These are phyloP conservation scores for Xylaria arbuscula DNA, from an alignment of 2,329 filamentous ascomycete genomes.

Conservation along the genomic window DNA sequence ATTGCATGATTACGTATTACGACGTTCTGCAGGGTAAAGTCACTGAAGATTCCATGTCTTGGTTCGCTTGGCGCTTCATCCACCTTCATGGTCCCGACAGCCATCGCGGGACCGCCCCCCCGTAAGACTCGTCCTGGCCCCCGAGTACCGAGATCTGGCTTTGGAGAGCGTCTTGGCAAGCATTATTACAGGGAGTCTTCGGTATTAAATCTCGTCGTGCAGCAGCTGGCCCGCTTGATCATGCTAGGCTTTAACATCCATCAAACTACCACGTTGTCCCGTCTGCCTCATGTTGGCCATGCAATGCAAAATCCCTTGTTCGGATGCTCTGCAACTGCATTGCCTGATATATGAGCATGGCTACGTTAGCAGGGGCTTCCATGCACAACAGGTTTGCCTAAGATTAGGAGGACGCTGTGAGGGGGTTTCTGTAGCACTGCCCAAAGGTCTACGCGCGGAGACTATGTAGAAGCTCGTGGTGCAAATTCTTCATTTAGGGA, in stretches of 20 bases:
- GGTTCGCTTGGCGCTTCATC: conserved; percentile 7
- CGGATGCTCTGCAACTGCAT: background rate
- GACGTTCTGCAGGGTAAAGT: conserved; percentile 10
- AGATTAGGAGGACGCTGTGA: background rate
- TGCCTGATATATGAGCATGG: conserved; percentile 17
- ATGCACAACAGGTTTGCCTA: background rate
- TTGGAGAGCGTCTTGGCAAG: background rate
- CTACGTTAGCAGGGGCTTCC: conserved; percentile 14
- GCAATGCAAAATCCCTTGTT: conserved; percentile 2
- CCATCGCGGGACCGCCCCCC: background rate
- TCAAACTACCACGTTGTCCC: conserved; percentile 8
- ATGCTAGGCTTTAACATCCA: background rate
- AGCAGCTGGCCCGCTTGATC: conserved; percentile 3
- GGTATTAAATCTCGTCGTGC: conserved; percentile 6
- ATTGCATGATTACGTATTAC: conserved; percentile 11
- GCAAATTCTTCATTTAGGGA: conserved; percentile 11
- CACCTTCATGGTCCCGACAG: background rate
- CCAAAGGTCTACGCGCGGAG: background rate
- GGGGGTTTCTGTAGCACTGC: background rate
- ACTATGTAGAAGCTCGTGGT: conserved; percentile 4
- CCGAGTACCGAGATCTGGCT: background rate
- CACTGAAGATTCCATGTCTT: background rate
- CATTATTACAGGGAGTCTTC: conserved; percentile 13
- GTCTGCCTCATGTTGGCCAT: conserved; percentile 3
- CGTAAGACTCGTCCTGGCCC: background rate